phyloP scores from a whole-genome alignment of 2,329 filamentous ascomycete species.

The Magnaporthiopsis incrustans region DNA sequence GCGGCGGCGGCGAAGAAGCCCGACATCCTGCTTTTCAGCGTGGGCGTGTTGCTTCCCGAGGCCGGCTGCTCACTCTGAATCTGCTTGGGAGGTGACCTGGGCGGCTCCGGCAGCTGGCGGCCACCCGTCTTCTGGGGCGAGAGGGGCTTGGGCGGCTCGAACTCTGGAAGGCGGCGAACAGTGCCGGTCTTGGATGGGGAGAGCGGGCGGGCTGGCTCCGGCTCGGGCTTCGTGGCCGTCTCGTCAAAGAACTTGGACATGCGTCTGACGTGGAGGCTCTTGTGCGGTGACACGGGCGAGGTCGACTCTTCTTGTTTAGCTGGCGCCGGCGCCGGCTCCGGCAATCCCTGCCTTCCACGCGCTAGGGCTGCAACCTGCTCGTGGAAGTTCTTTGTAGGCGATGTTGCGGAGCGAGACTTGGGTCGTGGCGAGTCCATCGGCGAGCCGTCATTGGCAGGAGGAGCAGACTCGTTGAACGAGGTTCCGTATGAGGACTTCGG shows the following conservation, averaged over 20 bases:
- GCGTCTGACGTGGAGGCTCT: constrained; percentile 50
- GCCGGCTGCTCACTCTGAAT: constrained; percentile 17
- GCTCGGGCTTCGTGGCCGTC: constrained; percentile 16
- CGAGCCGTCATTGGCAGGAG: constrained; percentile 17
- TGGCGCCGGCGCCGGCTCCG: constrained; percentile 7
- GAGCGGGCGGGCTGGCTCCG: constrained; percentile 15
- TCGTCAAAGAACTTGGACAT: constrained; percentile 51
- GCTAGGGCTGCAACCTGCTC: constrained; percentile 24
- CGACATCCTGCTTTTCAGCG: background rate
- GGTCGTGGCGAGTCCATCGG: constrained; percentile 19
- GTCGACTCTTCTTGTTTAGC: constrained; percentile 21
- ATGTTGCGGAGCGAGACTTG: constrained; percentile 11
- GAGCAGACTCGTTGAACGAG: constrained; percentile 7
- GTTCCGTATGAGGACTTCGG: background rate
- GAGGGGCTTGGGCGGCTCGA: constrained; percentile 1
- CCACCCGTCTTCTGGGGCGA: constrained; percentile 8
- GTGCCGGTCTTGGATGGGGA: constrained; percentile 22
- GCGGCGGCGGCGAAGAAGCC: background rate
- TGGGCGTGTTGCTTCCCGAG: constrained; percentile 11
- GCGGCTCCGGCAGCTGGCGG: constrained; percentile 12
- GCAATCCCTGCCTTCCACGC: constrained; percentile 15
- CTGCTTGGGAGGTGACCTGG: constrained; percentile 22
- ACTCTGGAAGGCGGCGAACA: background rate
- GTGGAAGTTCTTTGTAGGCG: constrained; percentile 22
- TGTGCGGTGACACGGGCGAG: constrained; percentile 37